Evolutionary conservation across 1,284 basidiomycete species (phyloP).

Genomic region (Rhodofomes roseus): DNA sequence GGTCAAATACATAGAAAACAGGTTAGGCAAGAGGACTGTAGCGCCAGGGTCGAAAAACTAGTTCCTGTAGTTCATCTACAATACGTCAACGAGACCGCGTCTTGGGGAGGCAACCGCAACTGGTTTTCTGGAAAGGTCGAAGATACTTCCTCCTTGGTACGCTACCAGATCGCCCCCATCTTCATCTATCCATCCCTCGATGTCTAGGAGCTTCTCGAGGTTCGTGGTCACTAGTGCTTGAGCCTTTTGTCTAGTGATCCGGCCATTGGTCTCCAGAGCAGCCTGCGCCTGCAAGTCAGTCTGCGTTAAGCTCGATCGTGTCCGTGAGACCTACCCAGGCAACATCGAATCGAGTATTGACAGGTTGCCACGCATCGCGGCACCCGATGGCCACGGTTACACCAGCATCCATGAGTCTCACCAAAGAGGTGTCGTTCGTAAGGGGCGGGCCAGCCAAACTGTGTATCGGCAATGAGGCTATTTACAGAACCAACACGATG

Average conservation of each 20-base stretch:
- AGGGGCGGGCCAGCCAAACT: slow-evolving; percentile 55
- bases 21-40: too few species aligned
- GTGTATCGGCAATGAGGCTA: neutral
- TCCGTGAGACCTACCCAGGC: slow-evolving; percentile 38
- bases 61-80: slow-evolving; percentile 18
- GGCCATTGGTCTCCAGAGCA: slow-evolving; percentile 33
- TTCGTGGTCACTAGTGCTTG: slow-evolving; percentile 45
- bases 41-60: too few species aligned
- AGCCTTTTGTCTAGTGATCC: slow-evolving; percentile 40
- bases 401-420: slow-evolving; percentile 41
- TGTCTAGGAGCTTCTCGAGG: slow-evolving; percentile 48
- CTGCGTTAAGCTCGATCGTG: neutral
- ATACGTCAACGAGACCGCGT: slow-evolving; percentile 32
- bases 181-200: slow-evolving; percentile 27
- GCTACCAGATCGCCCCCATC: slow-evolving; percentile 46
- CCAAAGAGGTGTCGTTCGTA: slow-evolving; percentile 43
- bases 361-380: slow-evolving; percentile 43
- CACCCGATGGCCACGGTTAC: slow-evolving; percentile 55
- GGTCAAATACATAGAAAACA: neutral
- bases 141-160: slow-evolving; percentile 40
- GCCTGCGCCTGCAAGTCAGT: slow-evolving; percentile 20
- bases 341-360: slow-evolving; percentile 51
- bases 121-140: slow-evolving; percentile 39
- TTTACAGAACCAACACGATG: too few species aligned
- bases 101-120: slow-evolving; percentile 34